Evolutionary conservation across 192 early-diverging fungal genomes (phyloP).

Genomic region (Gorgonomyces haynaldii): DNA sequence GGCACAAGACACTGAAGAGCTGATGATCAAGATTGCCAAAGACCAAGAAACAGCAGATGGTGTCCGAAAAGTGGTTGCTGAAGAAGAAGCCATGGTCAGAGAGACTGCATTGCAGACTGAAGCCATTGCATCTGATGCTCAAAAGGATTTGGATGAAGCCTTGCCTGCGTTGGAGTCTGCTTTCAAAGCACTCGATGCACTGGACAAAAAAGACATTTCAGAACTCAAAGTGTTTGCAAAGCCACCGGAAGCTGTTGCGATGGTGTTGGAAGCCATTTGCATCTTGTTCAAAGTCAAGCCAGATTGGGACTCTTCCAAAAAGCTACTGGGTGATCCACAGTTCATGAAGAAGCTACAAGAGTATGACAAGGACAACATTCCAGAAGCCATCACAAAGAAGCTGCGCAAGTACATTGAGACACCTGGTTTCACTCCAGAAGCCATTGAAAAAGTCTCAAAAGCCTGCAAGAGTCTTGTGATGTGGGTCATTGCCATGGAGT

Average conservation of each 20-base stretch:
- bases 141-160: constrained; percentile 45
- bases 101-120: constrained; percentile 43
- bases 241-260: constrained; percentile 42
- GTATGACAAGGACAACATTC: constrained; percentile 51
- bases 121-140: constrained; percentile 45
- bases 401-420: constrained; percentile 48
- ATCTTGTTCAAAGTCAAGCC: constrained; percentile 51
- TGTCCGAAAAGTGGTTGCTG: constrained; percentile 44
- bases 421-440: constrained; percentile 42
- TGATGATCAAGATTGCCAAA: constrained; percentile 53
- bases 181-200: constrained; percentile 43
- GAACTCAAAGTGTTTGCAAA: constrained; percentile 51
- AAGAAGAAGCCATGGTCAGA: constrained; percentile 45
- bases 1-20: constrained; percentile 36
- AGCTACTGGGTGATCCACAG: constrained; percentile 41
- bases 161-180: constrained; percentile 44
- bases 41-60: constrained; percentile 53
- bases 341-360: constrained; percentile 52
- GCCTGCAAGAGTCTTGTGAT: constrained; percentile 51
- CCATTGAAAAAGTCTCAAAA: constrained; percentile 40
- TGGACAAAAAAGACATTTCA: constrained; percentile 53
- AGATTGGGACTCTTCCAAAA: constrained; percentile 50
- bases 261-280: constrained; percentile 49
- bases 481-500: constrained; percentile 53
- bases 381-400: constrained; percentile 40